These are phyloP conservation scores for Neoarthrinium moseri DNA, from an alignment of 2,329 filamentous ascomycete species.

Conservation along the genomic window DNA sequence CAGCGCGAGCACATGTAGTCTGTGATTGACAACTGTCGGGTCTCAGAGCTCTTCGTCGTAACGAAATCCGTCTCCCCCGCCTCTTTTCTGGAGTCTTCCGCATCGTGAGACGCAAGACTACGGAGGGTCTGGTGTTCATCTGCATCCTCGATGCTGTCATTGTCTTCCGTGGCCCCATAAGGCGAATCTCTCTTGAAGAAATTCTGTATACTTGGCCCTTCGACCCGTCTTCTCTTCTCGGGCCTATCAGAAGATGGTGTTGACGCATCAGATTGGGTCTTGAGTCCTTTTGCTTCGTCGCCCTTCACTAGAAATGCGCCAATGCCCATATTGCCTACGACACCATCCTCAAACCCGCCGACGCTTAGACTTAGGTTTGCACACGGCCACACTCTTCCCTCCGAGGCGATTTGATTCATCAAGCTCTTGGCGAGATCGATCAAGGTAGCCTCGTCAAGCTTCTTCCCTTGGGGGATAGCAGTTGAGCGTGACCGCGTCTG, in stretches of 20 bases:
- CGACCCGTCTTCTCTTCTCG: conserved; percentile 44
- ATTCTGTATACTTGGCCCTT: conserved; percentile 51
- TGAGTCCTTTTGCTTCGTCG: conserved; percentile 59
- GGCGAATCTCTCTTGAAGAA: conserved; percentile 51
- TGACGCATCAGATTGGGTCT: conserved; percentile 29
- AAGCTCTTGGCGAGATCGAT: conserved; percentile 76
- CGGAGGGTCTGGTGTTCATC: conserved; percentile 15
- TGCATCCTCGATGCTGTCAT: conserved; percentile 18
- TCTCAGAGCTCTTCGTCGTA: conserved; percentile 23
- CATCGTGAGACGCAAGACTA: conserved; percentile 1
- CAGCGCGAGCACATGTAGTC: conserved; percentile 63
- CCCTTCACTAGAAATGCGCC: conserved; percentile 80
- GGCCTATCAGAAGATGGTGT: conserved; percentile 27
- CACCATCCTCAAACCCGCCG: conserved; percentile 86
- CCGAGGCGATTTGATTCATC: conserved; percentile 72
- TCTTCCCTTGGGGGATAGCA: conserved; percentile 74
- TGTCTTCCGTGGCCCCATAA: conserved; percentile 25
- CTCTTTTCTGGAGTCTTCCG: conserved; percentile 16
- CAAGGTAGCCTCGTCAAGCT: conserved; percentile 69
- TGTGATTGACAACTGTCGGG: conserved; percentile 32
- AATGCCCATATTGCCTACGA: conserved; percentile 82
- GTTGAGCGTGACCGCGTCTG: conserved; percentile 74
- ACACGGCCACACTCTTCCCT: conserved; percentile 86
- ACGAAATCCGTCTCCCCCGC: conserved; percentile 15
- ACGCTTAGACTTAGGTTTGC: conserved; percentile 86